Evolutionary conservation across 2,329 filamentous ascomycete genomes (phyloP).

Genomic region (Trichoderma semiorbis): DNA sequence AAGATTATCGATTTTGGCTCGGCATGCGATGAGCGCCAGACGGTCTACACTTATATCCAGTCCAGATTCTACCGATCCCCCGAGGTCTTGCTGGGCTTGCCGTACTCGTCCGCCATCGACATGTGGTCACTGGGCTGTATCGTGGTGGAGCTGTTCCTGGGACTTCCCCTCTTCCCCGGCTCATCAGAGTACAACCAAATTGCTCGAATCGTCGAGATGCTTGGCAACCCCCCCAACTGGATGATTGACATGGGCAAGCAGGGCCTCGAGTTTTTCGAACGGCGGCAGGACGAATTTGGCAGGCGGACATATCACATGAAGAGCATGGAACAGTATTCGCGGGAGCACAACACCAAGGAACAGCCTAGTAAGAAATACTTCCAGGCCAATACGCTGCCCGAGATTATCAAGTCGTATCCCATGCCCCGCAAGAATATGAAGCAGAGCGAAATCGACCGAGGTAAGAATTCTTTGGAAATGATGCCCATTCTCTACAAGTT

Average conservation of each 20-base stretch:
- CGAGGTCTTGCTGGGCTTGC: conserved; percentile 89
- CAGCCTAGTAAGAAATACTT: conserved; percentile 99
- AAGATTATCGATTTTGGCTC: conserved; percentile 99
- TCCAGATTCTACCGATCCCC: conserved; percentile 97
- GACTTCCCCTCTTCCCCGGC: conserved; percentile 89
- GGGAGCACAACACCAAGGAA: conserved; percentile 94
- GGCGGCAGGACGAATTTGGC: conserved; percentile 84
- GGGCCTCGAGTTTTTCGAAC: conserved; percentile 95
- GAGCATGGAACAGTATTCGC: conserved; percentile 95
- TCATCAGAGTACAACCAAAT: conserved; percentile 99
- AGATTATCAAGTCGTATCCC: conserved; percentile 96
- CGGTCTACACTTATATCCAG: conserved; percentile 98
- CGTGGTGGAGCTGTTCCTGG: conserved; percentile 94
- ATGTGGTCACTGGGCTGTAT: conserved; percentile 99
- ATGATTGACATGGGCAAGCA: conserved; percentile 99
- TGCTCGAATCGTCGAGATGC: conserved; percentile 94
- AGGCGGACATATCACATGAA: conserved; percentile 88
- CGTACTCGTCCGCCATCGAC: conserved; percentile 97
- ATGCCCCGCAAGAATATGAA: conserved; percentile 99
- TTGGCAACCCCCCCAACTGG: conserved; percentile 94
- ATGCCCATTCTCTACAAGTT: neutral
- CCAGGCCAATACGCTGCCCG: conserved; percentile 85
- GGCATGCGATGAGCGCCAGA: conserved; percentile 95
- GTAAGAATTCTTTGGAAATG: conserved; percentile 44
- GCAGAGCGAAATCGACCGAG: conserved; percentile 90